Evolutionary conservation across 208 protist species (phyloP), one percentile per base, ranked within the genome.

Genomic region (Acanthamoeba castellanii): DNA sequence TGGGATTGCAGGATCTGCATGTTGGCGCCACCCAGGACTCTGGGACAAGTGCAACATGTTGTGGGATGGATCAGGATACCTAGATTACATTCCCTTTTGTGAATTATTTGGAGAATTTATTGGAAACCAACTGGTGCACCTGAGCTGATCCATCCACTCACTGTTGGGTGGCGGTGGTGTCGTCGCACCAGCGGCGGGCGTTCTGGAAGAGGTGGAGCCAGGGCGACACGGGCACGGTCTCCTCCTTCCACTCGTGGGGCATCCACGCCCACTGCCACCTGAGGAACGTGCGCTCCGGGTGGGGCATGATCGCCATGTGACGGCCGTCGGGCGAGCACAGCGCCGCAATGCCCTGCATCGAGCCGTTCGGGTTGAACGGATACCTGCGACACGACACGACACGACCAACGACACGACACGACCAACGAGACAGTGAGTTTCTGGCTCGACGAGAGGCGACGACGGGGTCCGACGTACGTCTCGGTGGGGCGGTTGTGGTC

Each of bases 241-340:
- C 61, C 32, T 37, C 59, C 57, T 64, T 64, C 72, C 92, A 95
- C 22, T 95, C 94, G 37, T 72, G 18, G 11, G 96, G 95, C 95
- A 96, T 95, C 25, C 81, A 96, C 52, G 96, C 94, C 95, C 95
- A 98, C 76, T 98, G 96, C 97, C 97, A 98, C 72, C 92, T 95
- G 34, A 97, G 32, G 34, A 94, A 61, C 25, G 91, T 94, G 16
- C 74, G 93, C 90, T 98, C 97, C 45, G 97, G 97, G 95, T 98
- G 97, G 55, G 97, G 97, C 97, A 98, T 98, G 27, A 98, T 95
- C 0, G 97, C 97, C 11, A 98, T 70, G 87, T 98, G 97, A 70
- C 97, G 96, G 57, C 97, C 97, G 72, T 98, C 97, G 30, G 50
- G 85, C 1, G 97, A 98, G 74, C 92, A 95, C 27, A 98, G 78